Conservation (phyloP, 441 rosid species). For the Bruguiera hainesii region DNA sequence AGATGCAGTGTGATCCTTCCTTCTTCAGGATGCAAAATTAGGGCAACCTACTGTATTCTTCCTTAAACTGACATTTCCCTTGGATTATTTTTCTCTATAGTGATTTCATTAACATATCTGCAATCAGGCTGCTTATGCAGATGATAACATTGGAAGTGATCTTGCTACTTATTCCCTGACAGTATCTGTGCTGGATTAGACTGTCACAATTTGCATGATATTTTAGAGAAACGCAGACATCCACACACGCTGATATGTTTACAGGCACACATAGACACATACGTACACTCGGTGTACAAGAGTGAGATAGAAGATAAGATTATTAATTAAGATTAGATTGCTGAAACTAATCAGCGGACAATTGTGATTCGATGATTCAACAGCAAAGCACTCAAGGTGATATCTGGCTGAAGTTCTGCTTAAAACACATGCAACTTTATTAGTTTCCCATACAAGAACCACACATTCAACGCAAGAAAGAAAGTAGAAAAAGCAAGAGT, state of each 20-base stretch:
- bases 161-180: too few relatives aligned
- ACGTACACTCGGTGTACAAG: background rate
- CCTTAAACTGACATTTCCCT: background rate
- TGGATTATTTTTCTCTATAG: background rate
- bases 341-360: conserved; percentile 9
- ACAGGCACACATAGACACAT: background rate
- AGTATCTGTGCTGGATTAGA: background rate
- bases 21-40: too few relatives aligned
- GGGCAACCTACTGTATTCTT: too few relatives aligned
- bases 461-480: background rate
- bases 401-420: background rate
- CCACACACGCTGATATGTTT: too few relatives aligned
- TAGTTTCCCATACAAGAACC: conserved; percentile 11
- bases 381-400: background rate
- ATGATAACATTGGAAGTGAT: background rate
- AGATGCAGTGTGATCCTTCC: too few relatives aligned
- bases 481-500: conserved; percentile 23
- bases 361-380: background rate
- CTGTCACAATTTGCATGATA: background rate
- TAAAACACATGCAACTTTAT: background rate
- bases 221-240: background rate
- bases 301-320: conserved; percentile 8
- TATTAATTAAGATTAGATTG: background rate
- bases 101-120: background rate
- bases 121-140: background rate